These are phyloP conservation scores for Epichloe amarillans DNA, from an alignment of 2,329 filamentous ascomycete species.

Conservation along the genomic window DNA sequence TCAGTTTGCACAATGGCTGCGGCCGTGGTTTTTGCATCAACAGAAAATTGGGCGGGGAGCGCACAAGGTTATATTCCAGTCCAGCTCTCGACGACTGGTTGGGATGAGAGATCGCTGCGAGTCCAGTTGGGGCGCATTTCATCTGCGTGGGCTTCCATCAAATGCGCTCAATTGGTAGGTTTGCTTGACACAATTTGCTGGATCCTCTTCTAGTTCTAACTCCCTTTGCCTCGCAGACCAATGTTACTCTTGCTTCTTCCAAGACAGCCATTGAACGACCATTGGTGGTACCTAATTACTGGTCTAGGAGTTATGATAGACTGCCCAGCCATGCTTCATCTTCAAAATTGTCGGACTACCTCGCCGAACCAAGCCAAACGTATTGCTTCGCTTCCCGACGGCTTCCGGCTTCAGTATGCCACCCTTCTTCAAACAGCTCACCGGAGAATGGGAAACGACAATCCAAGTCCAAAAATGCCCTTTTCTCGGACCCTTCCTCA, in stretches of 20 bases:
- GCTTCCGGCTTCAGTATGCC: not conserved
- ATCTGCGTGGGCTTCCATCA: constrained; percentile 6
- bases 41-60: constrained; percentile 28
- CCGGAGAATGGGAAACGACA: not conserved
- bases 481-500: constrained; percentile 9
- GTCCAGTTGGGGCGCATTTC: constrained; percentile 26
- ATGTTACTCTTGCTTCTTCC: not conserved
- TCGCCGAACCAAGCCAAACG: constrained; percentile 1
- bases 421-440: not conserved
- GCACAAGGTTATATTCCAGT: constrained; percentile 23
- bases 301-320: not conserved
- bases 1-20: constrained; percentile 40
- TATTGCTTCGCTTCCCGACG: constrained; percentile 5
- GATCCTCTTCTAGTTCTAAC: not conserved
- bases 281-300: constrained; percentile 1
- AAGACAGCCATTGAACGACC: not conserved
- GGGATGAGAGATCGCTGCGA: constrained; percentile 16
- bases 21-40: constrained; percentile 32
- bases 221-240: not conserved
- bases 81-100: constrained; percentile 19
- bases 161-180: not conserved
- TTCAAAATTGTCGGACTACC: not conserved
- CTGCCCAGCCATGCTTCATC: not conserved
- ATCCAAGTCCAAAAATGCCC: constrained; percentile 2
- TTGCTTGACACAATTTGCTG: not conserved